Conservation (phyloP, 768 basidiomycete species). For the Lentinus brumalis region DNA sequence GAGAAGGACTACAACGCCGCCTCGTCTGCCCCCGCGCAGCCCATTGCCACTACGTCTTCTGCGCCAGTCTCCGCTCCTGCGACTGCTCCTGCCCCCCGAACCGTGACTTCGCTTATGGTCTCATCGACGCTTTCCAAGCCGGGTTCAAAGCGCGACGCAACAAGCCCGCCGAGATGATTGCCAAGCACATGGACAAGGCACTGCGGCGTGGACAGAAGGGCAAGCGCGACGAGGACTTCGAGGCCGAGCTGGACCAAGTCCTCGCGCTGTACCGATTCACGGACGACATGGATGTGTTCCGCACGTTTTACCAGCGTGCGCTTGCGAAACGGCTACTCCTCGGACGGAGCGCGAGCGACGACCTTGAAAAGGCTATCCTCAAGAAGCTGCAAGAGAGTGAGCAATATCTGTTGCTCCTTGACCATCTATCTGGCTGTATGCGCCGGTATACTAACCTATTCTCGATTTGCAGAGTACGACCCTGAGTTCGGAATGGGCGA, state of each 20-base stretch:
- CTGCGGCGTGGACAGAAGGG: constrained; percentile 87
- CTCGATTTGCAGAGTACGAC: constrained; percentile 70
- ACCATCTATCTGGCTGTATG: background rate
- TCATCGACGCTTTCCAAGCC: constrained; percentile 67
- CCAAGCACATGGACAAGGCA: constrained; percentile 83
- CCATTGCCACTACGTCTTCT: constrained; percentile 1
- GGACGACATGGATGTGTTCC: constrained; percentile 92
- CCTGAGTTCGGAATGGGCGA: constrained; percentile 94
- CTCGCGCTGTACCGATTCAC: constrained; percentile 83
- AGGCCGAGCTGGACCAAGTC: constrained; percentile 61
- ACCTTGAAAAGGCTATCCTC: constrained; percentile 83
- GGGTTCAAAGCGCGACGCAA: constrained; percentile 77
- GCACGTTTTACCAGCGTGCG: constrained; percentile 87
- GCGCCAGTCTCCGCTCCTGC: constrained; percentile 37
- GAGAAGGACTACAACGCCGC: constrained; percentile 34
- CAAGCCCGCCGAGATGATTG: constrained; percentile 92
- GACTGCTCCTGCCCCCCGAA: constrained; percentile 35
- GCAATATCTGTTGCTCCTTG: constrained; percentile 34
- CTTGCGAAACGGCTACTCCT: constrained; percentile 86
- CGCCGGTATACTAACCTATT: background rate
- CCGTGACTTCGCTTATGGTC: constrained; percentile 64
- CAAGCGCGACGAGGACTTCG: constrained; percentile 63
- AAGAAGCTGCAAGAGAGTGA: constrained; percentile 80
- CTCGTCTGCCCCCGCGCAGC: background rate
- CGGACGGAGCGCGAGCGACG: constrained; percentile 83